phyloP scores from a whole-genome alignment of 208 protist genomes.

The Trypanosoma theileri region DNA sequence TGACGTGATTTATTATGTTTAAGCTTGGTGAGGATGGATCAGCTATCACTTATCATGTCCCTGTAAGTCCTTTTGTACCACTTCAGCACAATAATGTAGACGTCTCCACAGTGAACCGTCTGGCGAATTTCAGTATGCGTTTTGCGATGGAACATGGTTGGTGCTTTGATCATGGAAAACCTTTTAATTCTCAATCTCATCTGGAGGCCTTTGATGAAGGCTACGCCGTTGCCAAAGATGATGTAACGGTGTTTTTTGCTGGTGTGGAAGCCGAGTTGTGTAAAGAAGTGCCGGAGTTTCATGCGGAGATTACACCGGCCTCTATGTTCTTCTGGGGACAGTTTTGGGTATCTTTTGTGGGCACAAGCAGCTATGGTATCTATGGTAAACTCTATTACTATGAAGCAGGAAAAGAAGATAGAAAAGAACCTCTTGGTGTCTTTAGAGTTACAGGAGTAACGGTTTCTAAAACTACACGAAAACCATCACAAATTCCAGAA shows the following conservation, averaged over 20 bases:
- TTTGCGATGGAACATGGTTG: conserved; percentile 68
- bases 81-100: conserved; percentile 63
- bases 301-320: conserved; percentile 35
- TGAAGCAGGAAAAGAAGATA: conserved; percentile 31
- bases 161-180: conserved; percentile 18
- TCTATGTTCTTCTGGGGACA: conserved; percentile 37
- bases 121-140: conserved; percentile 53
- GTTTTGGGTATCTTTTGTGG: conserved; percentile 47
- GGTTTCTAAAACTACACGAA: conserved; percentile 48
- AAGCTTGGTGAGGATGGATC: conserved; percentile 39
- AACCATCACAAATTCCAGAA: conserved; percentile 24
- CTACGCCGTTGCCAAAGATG: conserved; percentile 20
- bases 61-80: conserved; percentile 55
- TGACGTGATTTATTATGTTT: conserved; percentile 29
- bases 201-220: conserved; percentile 25
- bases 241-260: conserved; percentile 62
- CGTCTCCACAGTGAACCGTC: conserved; percentile 44
- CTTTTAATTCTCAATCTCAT: not conserved
- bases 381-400: conserved; percentile 48
- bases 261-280: conserved; percentile 48
- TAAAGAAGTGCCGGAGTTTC: conserved; percentile 29
- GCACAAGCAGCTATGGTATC: conserved; percentile 56
- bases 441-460: conserved; percentile 60
- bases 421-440: conserved; percentile 35
- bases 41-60: conserved; percentile 49